phyloP scores from a whole-genome alignment of 805 yeast species.

The Candida incommunis region DNA sequence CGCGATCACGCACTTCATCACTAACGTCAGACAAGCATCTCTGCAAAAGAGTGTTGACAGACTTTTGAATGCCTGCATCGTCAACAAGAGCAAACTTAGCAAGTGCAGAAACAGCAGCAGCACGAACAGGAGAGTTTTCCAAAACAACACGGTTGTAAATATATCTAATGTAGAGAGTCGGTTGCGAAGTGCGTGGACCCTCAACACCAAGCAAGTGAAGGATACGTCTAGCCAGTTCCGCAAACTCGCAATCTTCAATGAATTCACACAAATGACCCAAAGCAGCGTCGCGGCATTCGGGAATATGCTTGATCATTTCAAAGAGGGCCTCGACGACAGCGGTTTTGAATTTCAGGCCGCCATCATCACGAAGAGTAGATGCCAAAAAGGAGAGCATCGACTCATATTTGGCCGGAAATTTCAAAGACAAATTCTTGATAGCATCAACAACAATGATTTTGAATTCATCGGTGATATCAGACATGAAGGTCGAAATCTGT shows the following conservation, averaged over 20 bases:
- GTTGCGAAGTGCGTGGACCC: conserved; percentile 78
- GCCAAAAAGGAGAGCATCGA: conserved; percentile 70
- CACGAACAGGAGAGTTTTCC: conserved; percentile 89
- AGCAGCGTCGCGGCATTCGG: conserved; percentile 69
- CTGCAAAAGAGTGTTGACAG: conserved; percentile 59
- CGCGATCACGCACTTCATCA: conserved; percentile 97
- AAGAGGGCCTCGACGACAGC: conserved; percentile 85
- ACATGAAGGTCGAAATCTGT: conserved; percentile 78
- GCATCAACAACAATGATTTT: conserved; percentile 92
- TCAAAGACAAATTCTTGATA: conserved; percentile 76
- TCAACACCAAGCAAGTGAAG: conserved; percentile 85
- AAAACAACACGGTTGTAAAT: conserved; percentile 93
- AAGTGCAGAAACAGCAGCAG: conserved; percentile 87
- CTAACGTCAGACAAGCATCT: conserved; percentile 82
- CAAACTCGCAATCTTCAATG: conserved; percentile 95
- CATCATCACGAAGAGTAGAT: conserved; percentile 79
- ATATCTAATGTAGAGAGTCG: conserved; percentile 86
- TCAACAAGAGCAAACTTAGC: conserved; percentile 75
- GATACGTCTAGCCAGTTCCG: conserved; percentile 86
- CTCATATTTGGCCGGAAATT: conserved; percentile 84
- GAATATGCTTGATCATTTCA: conserved; percentile 78
- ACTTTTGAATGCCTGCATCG: conserved; percentile 49
- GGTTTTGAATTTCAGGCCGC: conserved; percentile 73
- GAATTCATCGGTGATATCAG: conserved; percentile 91
- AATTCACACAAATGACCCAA: conserved; percentile 87